phyloP scores from a whole-genome alignment of 345 rosid genomes.

The Syzygium jambos region DNA sequence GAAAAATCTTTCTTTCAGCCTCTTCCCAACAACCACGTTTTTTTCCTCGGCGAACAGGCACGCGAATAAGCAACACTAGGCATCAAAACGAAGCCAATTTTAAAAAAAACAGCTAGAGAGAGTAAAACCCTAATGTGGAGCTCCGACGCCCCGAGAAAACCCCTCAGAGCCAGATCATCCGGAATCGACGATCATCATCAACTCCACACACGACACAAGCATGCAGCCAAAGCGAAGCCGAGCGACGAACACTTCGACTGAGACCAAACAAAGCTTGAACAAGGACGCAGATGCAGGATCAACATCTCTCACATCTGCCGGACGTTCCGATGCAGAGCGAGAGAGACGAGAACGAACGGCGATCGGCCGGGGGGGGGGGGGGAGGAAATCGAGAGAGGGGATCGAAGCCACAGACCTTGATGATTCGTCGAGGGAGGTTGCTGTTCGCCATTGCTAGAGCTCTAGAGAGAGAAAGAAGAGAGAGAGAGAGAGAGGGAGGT shows the following conservation, averaged over 20 bases:
- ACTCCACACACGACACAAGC: background rate
- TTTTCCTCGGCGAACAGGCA: background rate
- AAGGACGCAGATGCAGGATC: background rate
- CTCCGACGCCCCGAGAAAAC: background rate
- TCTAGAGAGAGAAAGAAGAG: background rate
- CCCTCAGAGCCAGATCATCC: background rate
- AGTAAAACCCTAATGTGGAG: background rate
- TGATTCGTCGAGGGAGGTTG: slow-evolving; percentile 92
- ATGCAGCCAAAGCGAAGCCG: background rate
- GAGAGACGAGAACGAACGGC: background rate
- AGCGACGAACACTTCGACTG: background rate
- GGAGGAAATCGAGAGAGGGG: slow-evolving; percentile 2
- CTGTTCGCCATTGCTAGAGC: slow-evolving; percentile 67
- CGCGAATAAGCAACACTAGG: background rate
- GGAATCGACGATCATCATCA: background rate
- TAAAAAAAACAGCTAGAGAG: background rate
- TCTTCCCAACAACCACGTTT: background rate
- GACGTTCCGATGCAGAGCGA: background rate
- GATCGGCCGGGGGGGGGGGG: background rate
- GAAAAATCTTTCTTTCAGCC: background rate
- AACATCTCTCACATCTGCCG: background rate
- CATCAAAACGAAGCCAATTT: background rate
- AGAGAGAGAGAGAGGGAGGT: background rate
- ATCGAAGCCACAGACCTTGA: slow-evolving; percentile 56
- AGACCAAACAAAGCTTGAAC: background rate